phyloP scores from a whole-genome alignment of 73 alveolate species.

The Paramecium tetraurelia region DNA sequence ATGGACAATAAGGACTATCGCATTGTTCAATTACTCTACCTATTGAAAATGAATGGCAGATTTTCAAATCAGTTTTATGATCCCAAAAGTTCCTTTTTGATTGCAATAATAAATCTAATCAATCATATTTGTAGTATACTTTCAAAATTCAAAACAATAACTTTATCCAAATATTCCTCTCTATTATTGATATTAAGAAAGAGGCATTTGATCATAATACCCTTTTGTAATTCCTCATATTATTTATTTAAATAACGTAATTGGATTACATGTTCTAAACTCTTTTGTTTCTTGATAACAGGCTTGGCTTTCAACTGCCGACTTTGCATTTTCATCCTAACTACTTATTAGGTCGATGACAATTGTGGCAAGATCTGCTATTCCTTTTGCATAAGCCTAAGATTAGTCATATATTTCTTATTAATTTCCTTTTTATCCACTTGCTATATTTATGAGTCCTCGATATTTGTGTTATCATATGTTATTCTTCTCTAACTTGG shows the following conservation, averaged over 20 bases:
- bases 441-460: not conserved
- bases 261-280: not conserved
- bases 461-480: not conserved
- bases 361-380: not conserved
- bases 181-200: not conserved
- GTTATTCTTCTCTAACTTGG: not conserved
- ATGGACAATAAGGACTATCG: conserved; percentile 16
- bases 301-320: not conserved
- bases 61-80: not conserved
- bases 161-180: not conserved
- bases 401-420: not conserved
- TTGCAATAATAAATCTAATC: not conserved
- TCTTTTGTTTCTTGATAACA: not conserved
- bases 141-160: not conserved
- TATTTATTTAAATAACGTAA: not conserved
- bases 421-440: not conserved
- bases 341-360: not conserved
- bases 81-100: not conserved
- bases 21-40: not conserved
- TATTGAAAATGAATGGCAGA: not conserved
- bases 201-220: not conserved
- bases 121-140: not conserved
- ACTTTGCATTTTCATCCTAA: not conserved
- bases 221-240: not conserved
- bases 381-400: not conserved